A percentile compares a stretch with the other conserved stretches of the same genome.
Evolutionary conservation across 805 yeast species (phyloP).

Genomic region (Candida pini): DNA sequence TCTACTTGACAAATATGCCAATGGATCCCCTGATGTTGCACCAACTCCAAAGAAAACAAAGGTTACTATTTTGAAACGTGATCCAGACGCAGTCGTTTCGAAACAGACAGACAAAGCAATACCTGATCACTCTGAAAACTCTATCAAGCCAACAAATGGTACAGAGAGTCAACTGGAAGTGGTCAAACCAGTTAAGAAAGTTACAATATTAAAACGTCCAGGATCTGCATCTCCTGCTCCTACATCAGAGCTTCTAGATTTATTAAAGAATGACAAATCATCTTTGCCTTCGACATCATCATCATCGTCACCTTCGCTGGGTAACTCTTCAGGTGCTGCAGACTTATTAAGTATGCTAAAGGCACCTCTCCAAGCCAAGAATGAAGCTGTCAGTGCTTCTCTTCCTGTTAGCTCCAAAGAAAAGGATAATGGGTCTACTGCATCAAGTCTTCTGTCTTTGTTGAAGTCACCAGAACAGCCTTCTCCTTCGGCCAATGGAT

Average conservation of each 20-base stretch:
- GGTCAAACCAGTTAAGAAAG: conserved; percentile 2
- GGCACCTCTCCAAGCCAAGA: conserved; percentile 3
- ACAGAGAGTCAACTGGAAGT: neutral
- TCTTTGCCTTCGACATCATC: neutral
- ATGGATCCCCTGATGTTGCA: neutral
- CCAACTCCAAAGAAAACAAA: conserved; percentile 1
- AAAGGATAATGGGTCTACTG: neutral
- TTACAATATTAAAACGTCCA: conserved; percentile 3
- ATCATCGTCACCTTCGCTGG: neutral
- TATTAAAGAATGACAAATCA: neutral
- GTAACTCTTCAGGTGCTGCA: neutral
- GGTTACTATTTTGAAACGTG: conserved; percentile 13
- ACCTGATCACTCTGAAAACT: conserved; percentile 4
- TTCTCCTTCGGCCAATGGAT: neutral
- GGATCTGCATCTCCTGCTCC: neutral
- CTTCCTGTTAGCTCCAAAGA: too few relatives aligned
- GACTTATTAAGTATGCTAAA: conserved; percentile 10
- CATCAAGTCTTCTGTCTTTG: neutral
- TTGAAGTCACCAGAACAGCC: neutral
- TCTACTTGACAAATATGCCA: conserved; percentile 13
- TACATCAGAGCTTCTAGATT: conserved; percentile 3
- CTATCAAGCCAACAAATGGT: neutral
- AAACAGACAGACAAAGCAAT: conserved; percentile 11
- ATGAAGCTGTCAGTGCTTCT: too few relatives aligned
- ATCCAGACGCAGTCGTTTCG: conserved; percentile 10